Evolutionary conservation across 140 eudicot species (phyloP), one percentile per base, ranked within the genome.

Genomic region (Cichorium intybus): DNA sequence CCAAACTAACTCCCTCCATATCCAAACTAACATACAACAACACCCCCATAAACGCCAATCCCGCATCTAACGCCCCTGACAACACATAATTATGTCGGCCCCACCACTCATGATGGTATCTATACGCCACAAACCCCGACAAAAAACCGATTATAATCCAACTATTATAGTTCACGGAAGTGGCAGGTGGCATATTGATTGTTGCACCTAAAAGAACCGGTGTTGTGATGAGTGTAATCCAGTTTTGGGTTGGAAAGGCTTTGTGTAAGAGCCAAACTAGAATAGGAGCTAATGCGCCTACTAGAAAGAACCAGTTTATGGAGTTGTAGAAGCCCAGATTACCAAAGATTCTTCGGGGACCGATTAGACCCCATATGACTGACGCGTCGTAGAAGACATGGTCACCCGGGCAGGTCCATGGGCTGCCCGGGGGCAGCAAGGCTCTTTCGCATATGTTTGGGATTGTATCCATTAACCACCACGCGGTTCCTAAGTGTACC

Each of bases 371-470:
- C 83, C 88, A 89, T 10, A 86, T 75, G 58, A 89, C 87, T 0
- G 97, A 89, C 60, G 97, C 88, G 18, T 86, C 95, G 5, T 85
- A 89, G 77, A 89, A 89, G 10, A 89, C 97, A 27, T 83, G 95
- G 79, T 89, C 97, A 16, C 81, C 58, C 3, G 96, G 96, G 77
- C 96, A 89, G 26, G 95, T 89, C 96, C 96, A 88, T 11, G 87
- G 94, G 73, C 97, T 89, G 49, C 87, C 83, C 1, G 87, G 73
- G 64, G 96, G 87, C 37, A 85, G 96, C 54, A 71, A 15, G 50
- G 77, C 64, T 49, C 87, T 65, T 47, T 86, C 87, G 28, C 95
- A 90, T 64, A 90, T 82, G 69, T 82, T 73, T 24, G 88, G 90
- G 39, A 90, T 66, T 1, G 82, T 82, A 71, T 77, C 81, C 88